Base-by-base conservation (phyloP, 345 rosid genomes). In the Toxicodendron radicans region DNA sequence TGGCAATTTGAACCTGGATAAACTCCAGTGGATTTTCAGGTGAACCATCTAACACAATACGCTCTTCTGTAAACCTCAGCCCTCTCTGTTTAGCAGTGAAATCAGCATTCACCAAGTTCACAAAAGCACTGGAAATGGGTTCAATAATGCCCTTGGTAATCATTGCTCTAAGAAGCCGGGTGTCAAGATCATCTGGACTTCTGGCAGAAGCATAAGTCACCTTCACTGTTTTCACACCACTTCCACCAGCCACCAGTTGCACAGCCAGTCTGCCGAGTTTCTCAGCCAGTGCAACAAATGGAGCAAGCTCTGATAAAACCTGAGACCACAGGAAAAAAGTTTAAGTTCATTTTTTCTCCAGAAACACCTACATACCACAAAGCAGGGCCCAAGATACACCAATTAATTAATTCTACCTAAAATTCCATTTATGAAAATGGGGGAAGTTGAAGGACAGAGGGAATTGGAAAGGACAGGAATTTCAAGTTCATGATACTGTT, bases 111-210 rank as follows among this genome's bases (percentile, higher is more conserved):
- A 91, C 91, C 62, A 91, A 78, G 84, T 91, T 91, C 16, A 90
- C 80, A 57, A 85, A 88, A 10, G 79, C 84, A 66, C 87, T 79
- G 33, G 97, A 89, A 52, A 88, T 83, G 20, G 91, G 95, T 75
- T 87, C 93, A 2, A 90, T 80, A 38, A 88, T 35, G 17, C 93
- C 97, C 79, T 92, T 90, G 59, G 80, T 87, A 54, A 88, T 78
- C 93, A 88, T 92, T 14, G 95, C 95, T 21, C 85, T 87, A 45
- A 90, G 93, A 48, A 88, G 82, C 71, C 88, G 79, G 2, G 97
- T 90, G 87, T 92, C 97, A 1, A 90, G 89, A 79, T 90, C 92
- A 70, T 88, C 91, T 27, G 89, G 91, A 56, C 79, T 80, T 87
- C 95, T 82, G 12, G 91, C 85, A 14, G 95, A 87, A 72, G 83